A percentile compares a stretch with the other conserved stretches of the same genome.
phyloP scores from a whole-genome alignment of 2,329 filamentous ascomycete species.

The Cytospora schulzeri region DNA sequence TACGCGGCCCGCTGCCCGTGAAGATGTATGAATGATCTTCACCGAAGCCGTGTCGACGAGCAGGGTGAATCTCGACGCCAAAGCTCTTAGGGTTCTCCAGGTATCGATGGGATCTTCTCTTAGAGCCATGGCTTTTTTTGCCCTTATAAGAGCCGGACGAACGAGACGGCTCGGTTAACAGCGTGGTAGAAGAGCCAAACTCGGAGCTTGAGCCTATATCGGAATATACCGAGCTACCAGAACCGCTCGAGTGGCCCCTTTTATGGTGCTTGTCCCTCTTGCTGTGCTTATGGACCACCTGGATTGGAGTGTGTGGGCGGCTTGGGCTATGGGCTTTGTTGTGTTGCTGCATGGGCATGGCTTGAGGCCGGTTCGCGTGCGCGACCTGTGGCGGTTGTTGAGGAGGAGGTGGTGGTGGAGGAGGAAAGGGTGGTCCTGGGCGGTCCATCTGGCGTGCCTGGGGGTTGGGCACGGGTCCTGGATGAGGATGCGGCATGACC shows the following conservation, averaged over 20 bases:
- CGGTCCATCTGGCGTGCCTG: not conserved
- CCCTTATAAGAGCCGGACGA: constrained; percentile 9
- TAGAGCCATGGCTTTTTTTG: not conserved
- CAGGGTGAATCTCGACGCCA: constrained; percentile 2
- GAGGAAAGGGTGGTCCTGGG: constrained; percentile 1
- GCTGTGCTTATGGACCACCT: constrained; percentile 4
- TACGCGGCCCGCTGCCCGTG: constrained; percentile 13
- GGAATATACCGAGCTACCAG: constrained; percentile 15
- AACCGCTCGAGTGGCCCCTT: constrained; percentile 13
- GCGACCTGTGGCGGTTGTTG: not conserved
- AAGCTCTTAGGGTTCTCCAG: constrained; percentile 13
- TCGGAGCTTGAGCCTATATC: constrained; percentile 12
- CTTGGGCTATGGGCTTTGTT: not conserved
- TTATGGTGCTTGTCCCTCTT: constrained; percentile 7
- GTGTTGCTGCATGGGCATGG: constrained; percentile 7
- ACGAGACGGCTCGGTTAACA: constrained; percentile 10
- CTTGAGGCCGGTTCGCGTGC: not conserved
- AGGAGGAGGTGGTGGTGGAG: not conserved
- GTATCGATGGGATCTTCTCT: not conserved
- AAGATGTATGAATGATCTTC: constrained; percentile 16
- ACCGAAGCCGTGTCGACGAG: constrained; percentile 8
- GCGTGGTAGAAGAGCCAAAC: not conserved
- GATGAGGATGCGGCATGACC: constrained; percentile 8
- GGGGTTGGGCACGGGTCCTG: not conserved
- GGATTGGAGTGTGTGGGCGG: constrained; percentile 14